Evolutionary conservation across 371 early-diverging fungal genomes (phyloP).

Genomic region (Dichotomocladium elegans): DNA sequence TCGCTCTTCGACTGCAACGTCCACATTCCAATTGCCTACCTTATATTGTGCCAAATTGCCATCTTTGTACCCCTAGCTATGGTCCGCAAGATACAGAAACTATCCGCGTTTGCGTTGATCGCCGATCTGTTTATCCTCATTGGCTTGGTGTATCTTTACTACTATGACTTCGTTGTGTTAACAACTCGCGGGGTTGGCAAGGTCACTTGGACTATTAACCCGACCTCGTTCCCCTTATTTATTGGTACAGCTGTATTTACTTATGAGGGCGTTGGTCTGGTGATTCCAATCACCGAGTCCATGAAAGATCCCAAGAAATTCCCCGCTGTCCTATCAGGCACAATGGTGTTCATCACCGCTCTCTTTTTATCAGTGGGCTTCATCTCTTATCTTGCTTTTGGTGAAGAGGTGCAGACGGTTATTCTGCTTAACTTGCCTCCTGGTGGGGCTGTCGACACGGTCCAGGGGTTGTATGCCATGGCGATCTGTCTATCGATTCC

Average conservation of each 20-base stretch:
- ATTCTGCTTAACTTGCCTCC: constrained; percentile 77
- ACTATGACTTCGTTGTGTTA: constrained; percentile 59
- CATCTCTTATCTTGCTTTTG: constrained; percentile 78
- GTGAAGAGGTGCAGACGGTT: constrained; percentile 72
- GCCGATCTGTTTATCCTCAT: constrained; percentile 83
- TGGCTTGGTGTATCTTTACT: constrained; percentile 76
- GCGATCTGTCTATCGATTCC: constrained; percentile 87
- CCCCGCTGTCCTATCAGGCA: constrained; percentile 61
- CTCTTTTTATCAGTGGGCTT: constrained; percentile 75
- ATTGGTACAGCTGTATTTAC: constrained; percentile 89
- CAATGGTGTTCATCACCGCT: constrained; percentile 66
- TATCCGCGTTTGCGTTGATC: constrained; percentile 74
- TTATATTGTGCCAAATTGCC: constrained; percentile 67
- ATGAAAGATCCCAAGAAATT: constrained; percentile 83
- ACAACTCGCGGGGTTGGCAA: constrained; percentile 57
- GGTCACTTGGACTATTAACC: constrained; percentile 64
- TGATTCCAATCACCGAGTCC: constrained; percentile 66
- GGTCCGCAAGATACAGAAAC: constrained; percentile 78
- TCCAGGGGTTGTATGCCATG: constrained; percentile 77
- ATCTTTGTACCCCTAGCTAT: constrained; percentile 78
- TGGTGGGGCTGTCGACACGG: constrained; percentile 50
- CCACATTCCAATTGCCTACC: constrained; percentile 36
- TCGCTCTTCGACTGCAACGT: constrained; percentile 53
- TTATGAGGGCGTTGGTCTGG: constrained; percentile 85
- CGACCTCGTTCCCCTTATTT: constrained; percentile 70